Evolutionary conservation across 2,329 filamentous ascomycete genomes (phyloP).

Genomic region (Phyllosticta citriasiana): DNA sequence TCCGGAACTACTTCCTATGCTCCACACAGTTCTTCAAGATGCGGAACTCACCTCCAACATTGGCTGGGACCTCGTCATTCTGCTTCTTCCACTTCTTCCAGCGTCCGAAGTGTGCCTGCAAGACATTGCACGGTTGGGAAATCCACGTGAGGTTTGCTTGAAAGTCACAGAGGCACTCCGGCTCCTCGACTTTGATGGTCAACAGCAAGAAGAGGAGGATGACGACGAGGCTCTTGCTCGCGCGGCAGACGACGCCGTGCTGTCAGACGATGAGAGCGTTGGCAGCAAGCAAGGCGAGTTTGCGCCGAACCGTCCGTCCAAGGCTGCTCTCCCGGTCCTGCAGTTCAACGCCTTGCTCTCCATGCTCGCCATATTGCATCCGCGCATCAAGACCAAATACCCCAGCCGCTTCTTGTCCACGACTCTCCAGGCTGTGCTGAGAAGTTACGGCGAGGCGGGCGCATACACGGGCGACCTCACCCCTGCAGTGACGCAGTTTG

Average conservation of each 20-base stretch:
- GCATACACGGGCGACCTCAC: conserved; percentile 54
- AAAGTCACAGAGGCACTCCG: conserved; percentile 68
- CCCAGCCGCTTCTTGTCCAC: conserved; percentile 71
- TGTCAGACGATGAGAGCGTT: conserved; percentile 7
- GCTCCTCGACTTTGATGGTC: conserved; percentile 40
- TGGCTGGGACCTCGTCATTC: conserved; percentile 74
- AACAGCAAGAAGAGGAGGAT: conserved; percentile 30
- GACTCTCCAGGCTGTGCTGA: conserved; percentile 61
- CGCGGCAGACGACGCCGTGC: conserved; percentile 13
- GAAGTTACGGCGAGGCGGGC: conserved; percentile 51
- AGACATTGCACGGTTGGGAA: conserved; percentile 66
- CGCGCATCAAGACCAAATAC: conserved; percentile 64
- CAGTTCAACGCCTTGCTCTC: conserved; percentile 62
- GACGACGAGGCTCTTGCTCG: conserved; percentile 13
- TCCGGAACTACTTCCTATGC: conserved; percentile 53
- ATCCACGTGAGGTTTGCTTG: conserved; percentile 71
- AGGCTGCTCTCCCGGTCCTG: conserved; percentile 31
- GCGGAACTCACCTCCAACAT: conserved; percentile 61
- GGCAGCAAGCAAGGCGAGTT: conserved; percentile 19
- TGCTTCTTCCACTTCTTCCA: conserved; percentile 57
- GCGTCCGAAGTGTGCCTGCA: conserved; percentile 60
- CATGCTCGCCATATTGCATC: conserved; percentile 63
- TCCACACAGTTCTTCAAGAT: conserved; percentile 62
- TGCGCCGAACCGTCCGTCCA: conserved; percentile 20
- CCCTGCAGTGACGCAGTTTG: conserved; percentile 57